A percentile compares a stretch with the other conserved stretches of the same genome.
Evolutionary conservation across 352 stramenopile species (phyloP).

Genomic region (Globisporangium acanthophoron): DNA sequence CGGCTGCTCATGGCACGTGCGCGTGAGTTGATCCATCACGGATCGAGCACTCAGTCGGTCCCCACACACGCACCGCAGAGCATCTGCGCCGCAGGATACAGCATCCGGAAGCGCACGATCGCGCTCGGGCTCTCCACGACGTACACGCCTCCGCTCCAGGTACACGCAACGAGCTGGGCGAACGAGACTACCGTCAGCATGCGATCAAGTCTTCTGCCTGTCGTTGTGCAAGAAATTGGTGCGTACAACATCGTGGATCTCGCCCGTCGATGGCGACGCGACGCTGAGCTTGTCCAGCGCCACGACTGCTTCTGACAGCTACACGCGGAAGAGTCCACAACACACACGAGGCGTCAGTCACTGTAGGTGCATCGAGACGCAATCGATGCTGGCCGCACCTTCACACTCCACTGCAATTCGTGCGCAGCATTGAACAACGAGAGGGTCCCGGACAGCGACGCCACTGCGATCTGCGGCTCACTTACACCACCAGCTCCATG

Average conservation of each 20-base stretch:
- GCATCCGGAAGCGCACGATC: constrained; percentile 56
- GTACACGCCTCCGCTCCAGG: constrained; percentile 65
- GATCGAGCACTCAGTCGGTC: background rate
- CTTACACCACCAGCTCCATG: background rate
- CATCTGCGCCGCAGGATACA: constrained; percentile 52
- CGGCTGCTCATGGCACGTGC: constrained; percentile 14
- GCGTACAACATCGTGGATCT: constrained; percentile 5
- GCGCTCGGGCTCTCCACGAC: constrained; percentile 33
- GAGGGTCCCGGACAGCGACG: constrained; percentile 31
- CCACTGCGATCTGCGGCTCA: constrained; percentile 24
- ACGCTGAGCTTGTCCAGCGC: constrained; percentile 36
- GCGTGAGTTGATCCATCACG: background rate
- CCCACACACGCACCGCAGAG: constrained; percentile 45
- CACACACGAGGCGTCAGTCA: background rate
- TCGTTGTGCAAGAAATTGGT: background rate
- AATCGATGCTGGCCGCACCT: constrained; percentile 21
- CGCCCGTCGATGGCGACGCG: background rate
- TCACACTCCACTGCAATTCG: constrained; percentile 39
- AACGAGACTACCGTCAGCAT: background rate
- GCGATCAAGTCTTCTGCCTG: background rate
- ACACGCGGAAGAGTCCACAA: background rate
- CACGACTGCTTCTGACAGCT: constrained; percentile 50
- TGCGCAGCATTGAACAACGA: constrained; percentile 28
- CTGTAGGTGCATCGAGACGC: background rate
- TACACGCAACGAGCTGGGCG: constrained; percentile 54